Base-by-base conservation (phyloP, 805 yeast species). In the Geotrichum ghanense region DNA sequence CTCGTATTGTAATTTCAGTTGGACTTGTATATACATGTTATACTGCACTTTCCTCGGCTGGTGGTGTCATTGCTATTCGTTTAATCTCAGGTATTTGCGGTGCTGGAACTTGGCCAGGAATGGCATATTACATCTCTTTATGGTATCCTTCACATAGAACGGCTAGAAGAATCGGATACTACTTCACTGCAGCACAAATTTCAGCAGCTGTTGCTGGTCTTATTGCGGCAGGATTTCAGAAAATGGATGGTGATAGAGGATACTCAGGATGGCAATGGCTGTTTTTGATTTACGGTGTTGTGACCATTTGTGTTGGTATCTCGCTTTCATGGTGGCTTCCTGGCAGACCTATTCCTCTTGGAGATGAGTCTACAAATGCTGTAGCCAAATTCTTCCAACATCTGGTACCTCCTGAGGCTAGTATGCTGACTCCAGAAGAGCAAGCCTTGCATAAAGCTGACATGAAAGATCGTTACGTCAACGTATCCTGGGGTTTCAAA, bases 51-150 rank as follows among this genome's bases (percentile, higher is more conserved):
- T 50, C 59, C n/a, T 72, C 69, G 45, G 65, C 74, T 3, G 57
- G 71, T 6, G 90, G 90, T 3, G 66, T 86, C 24, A 76, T 79
- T 48, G 94, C 88, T 1, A 63, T 79, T 40, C 71, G 94, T 52
- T 77, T 85, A 49, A 70, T 86, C 48, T 73, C 82, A 23, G 95
- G 95, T 43, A 53, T 81, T 47, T 82, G 81, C 48, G 85, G 85
- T 45, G 92, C 95, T 9, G 95, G 95, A 39, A 78, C 85, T 3
- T 85, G 95, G 95, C 95, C 95, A 1, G 95, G 94, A 7, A 71
- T 86, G 81, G 77, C 87, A 20, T 86, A 85, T 64, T 86, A 86
- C 57, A 71, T 86, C 40, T 76, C 89, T 0, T 66, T 85, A 55
- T 86, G 94, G 90, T 86, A 86, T 58, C 95, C 95, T 1, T 75